A percentile compares a stretch with the other conserved stretches of the same genome.
Conservation (phyloP, 1,139 yeast species). For the Yamadazyma mexicana region DNA sequence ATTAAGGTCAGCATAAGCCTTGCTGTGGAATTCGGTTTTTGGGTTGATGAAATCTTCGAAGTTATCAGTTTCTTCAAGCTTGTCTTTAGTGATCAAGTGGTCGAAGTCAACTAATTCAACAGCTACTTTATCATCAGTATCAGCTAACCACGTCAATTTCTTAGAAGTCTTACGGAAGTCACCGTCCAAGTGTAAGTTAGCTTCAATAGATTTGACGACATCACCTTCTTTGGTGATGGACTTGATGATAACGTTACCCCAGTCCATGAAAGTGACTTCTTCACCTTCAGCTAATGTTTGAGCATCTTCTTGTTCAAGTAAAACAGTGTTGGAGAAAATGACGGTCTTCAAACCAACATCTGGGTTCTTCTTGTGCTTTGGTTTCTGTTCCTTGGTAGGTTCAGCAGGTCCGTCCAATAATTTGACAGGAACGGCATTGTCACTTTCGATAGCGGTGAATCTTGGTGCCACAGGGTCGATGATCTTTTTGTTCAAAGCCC, state of each 20-base stretch:
- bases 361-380: constrained; percentile 95
- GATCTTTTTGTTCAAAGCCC: constrained; percentile 96
- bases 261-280: constrained; percentile 96
- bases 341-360: constrained; percentile 86
- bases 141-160: constrained; percentile 94
- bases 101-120: constrained; percentile 91
- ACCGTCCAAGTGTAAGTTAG: constrained; percentile 87
- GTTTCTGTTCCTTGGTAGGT: constrained; percentile 67
- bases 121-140: constrained; percentile 65
- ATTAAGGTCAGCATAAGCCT: constrained; percentile 81
- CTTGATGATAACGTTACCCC: constrained; percentile 92
- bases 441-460: constrained; percentile 72
- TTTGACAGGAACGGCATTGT: constrained; percentile 63
- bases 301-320: constrained; percentile 92
- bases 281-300: constrained; percentile 67
- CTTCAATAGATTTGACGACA: constrained; percentile 62
- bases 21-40: constrained; percentile 78
- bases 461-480: constrained; percentile 97
- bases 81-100: constrained; percentile 93
- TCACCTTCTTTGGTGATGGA: constrained; percentile 65
- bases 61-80: constrained; percentile 91
- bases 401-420: constrained; percentile 70
- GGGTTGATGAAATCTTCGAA: constrained; percentile 92
- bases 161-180: constrained; percentile 96
- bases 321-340: constrained; percentile 58